A percentile compares a stretch with the other conserved stretches of the same genome.
These are phyloP conservation scores for Phenoliferia sp. DNA, from an alignment of 1,284 basidiomycete genomes.

Conservation along the genomic window DNA sequence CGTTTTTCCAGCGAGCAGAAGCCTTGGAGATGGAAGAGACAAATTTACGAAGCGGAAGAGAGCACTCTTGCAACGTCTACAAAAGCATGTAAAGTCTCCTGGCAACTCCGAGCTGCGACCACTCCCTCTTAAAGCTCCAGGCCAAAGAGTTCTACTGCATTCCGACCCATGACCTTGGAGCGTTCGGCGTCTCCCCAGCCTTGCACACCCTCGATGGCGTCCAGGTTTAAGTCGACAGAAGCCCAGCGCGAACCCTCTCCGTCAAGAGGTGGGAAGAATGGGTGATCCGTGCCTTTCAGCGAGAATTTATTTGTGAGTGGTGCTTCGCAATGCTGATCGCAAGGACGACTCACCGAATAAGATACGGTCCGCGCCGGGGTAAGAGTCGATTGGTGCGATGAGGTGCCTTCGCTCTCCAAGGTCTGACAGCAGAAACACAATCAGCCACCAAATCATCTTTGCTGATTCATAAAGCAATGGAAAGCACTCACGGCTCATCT, in stretches of 20 bases:
- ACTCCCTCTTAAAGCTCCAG: slow-evolving; percentile 29
- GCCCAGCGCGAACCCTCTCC: slow-evolving; percentile 57
- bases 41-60: no score
- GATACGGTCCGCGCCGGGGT: slow-evolving; percentile 54
- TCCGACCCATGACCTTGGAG: slow-evolving; percentile 61
- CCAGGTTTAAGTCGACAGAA: slow-evolving; percentile 74
- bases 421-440: slow-evolving; percentile 4
- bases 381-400: slow-evolving; percentile 13
- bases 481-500: slow-evolving; percentile 22
- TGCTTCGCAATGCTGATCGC: neutral
- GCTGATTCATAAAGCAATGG: neutral
- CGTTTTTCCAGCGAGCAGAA: no score
- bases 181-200: slow-evolving; percentile 61
- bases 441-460: neutral
- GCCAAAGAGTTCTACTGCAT: slow-evolving; percentile 64
- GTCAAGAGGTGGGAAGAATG: slow-evolving; percentile 77
- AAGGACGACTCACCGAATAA: slow-evolving; percentile 52
- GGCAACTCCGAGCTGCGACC: no score
- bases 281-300: slow-evolving; percentile 64
- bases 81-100: no score
- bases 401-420: slow-evolving; percentile 19
- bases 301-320: neutral
- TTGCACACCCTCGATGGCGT: slow-evolving; percentile 62
- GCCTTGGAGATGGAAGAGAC: no score
- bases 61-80: no score